A percentile compares a stretch with the other conserved stretches of the same genome.
Conservation (phyloP, 768 basidiomycete species). For the Mycena maculata region DNA sequence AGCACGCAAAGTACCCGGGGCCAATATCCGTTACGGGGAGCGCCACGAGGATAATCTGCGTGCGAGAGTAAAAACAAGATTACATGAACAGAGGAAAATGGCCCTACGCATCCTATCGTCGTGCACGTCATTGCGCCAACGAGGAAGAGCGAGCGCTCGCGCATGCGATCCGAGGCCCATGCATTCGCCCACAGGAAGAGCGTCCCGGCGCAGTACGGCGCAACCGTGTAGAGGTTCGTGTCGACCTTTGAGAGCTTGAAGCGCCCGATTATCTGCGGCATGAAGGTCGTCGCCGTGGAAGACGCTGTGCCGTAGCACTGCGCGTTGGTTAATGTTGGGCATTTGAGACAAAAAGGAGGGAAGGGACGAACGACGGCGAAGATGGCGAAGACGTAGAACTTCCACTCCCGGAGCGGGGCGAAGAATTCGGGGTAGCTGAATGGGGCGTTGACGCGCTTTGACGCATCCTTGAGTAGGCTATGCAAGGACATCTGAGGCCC, state of each 20-base stretch:
- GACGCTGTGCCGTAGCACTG: constrained; percentile 5
- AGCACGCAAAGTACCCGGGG: constrained; percentile 14
- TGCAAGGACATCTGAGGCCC: background rate
- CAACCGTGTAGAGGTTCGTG: constrained; percentile 19
- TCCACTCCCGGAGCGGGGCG: constrained; percentile 1
- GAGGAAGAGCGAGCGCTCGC: background rate
- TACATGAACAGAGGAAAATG: background rate
- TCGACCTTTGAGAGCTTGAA: constrained; percentile 9
- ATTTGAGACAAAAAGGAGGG: background rate
- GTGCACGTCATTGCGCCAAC: background rate
- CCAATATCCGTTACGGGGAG: background rate
- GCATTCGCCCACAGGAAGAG: background rate
- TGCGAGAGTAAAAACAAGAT: background rate
- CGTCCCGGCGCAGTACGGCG: background rate
- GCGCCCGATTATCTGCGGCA: constrained; percentile 7
- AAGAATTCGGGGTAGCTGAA: constrained; percentile 2
- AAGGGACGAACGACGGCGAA: background rate
- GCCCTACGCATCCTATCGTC: background rate
- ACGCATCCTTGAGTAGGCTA: constrained; percentile 2
- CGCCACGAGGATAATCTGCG: constrained; percentile 7
- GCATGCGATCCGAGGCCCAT: background rate
- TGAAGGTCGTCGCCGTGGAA: background rate
- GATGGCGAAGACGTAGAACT: constrained; percentile 3
- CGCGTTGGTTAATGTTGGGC: no score
- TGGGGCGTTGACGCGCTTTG: background rate